These are phyloP conservation scores for Obelidium mucronatum DNA, from an alignment of 192 early-diverging fungal species.

Conservation along the genomic window DNA sequence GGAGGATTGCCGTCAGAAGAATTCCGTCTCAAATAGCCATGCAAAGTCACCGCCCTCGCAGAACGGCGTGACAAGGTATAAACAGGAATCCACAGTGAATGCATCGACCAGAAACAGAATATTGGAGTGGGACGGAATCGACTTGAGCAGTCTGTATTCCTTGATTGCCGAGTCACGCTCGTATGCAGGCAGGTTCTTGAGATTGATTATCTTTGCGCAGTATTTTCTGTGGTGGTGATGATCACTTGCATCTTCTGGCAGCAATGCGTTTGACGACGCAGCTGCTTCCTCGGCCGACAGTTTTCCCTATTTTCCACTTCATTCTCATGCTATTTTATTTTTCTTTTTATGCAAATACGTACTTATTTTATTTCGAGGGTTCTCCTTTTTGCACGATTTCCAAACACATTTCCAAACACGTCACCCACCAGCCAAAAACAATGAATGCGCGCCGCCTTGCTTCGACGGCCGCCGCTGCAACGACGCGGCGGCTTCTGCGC, in stretches of 20 bases:
- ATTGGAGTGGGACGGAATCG: slow-evolving; percentile 28
- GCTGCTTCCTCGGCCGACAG: slow-evolving; percentile 17
- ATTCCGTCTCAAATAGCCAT: no score
- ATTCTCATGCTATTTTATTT: no score
- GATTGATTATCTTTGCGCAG: slow-evolving; percentile 22
- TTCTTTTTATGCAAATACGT: not conserved
- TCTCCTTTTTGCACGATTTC: not conserved
- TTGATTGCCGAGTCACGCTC: slow-evolving; percentile 19
- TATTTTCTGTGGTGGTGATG: not conserved
- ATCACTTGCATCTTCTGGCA: not conserved
- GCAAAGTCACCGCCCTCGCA: slow-evolving; percentile 39
- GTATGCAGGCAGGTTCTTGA: not conserved
- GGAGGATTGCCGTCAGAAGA: no score
- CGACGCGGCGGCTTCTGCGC: no score
- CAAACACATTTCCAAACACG: not conserved
- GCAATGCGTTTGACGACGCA: not conserved
- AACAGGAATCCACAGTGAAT: slow-evolving; percentile 22
- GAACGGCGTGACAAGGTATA: slow-evolving; percentile 27
- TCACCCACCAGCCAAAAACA: not conserved
- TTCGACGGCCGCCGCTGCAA: no score
- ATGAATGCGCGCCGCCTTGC: no score
- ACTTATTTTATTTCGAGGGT: not conserved
- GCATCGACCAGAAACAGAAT: slow-evolving; percentile 35
- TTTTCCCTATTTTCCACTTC: slow-evolving; percentile 4
- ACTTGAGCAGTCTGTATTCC: slow-evolving; percentile 15